Conservation (phyloP, 1,284 basidiomycete species). For the Trichosporon asahii region DNA sequence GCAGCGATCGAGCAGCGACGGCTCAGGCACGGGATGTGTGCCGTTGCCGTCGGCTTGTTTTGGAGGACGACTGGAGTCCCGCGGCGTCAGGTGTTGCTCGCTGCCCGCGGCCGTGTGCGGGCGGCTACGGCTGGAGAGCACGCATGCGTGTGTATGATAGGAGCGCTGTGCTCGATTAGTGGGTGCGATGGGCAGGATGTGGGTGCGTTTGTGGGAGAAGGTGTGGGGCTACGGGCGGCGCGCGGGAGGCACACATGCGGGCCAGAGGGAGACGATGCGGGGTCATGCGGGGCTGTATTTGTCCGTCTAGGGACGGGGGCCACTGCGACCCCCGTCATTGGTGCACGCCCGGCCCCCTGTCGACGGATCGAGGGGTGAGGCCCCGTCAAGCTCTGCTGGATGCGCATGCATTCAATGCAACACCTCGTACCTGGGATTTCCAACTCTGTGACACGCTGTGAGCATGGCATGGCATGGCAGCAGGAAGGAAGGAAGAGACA, state of each 20-base stretch:
- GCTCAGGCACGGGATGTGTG: neutral
- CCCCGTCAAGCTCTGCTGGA: neutral
- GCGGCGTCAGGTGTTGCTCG: neutral
- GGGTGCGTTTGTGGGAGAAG: slow-evolving; percentile 4
- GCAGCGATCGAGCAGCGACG: neutral
- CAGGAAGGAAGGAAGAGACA: too few species aligned
- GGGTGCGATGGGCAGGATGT: neutral
- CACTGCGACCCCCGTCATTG: neutral
- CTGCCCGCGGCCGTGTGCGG: neutral
- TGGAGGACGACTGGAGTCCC: neutral
- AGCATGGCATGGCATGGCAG: too few species aligned
- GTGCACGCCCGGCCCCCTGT: neutral
- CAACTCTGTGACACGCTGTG: neutral
- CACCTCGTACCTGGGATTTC: neutral
- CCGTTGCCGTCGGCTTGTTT: slow-evolving; percentile 1
- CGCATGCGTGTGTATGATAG: neutral
- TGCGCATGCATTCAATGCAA: neutral
- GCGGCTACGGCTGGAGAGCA: neutral
- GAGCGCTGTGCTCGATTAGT: neutral
- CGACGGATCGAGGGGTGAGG: neutral
- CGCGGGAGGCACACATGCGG: neutral
- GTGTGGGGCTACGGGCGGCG: neutral
- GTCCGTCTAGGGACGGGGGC: neutral
- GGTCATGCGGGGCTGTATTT: slow-evolving; percentile 4
- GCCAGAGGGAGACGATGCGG: neutral